Base-by-base conservation (phyloP, 2,329 filamentous ascomycete genomes). In the Lasiodiplodia theobromae region DNA sequence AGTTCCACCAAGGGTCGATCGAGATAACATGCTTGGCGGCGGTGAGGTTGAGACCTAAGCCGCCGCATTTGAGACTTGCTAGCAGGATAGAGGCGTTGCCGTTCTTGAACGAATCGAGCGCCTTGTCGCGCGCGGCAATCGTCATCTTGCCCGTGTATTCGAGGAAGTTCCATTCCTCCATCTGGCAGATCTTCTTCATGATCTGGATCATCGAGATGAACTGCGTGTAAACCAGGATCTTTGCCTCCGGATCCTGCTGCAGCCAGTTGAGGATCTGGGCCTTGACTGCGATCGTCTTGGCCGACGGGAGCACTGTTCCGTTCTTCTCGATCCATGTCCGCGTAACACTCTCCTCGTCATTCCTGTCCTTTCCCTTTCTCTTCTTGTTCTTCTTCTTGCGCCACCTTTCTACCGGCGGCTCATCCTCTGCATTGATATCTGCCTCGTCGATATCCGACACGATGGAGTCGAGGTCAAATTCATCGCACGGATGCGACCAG, bases 181-280 rank as follows among this genome's bases (percentile, higher is more conserved):
- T 73, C 0, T 78, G 37, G 73, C 86, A 89, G 49, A 90, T 79
- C 1, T 78, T 80, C 0, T 71, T 75, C 2, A 90, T 72, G 21
- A 90, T 85, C 0, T 79, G 73, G 6, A 87, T 81, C 72, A 89
- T 84, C 2, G 82, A 77, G 2, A 86, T 75, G 69, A 88, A 91
- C 71, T 90, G 87, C 0, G 85, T 87, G 71, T 89, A 91, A 56
- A 90, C 77, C 68, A 86, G 86, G 56, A 89, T 83, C 75, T 91
- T 90, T 51, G 82, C 82, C 0, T 79, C 64, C 0, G 80, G 79
- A 4, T 84, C 82, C 14, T 85, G 79, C 1, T 77, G 68, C 1
- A 79, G 56, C 83, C 82, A 85, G 31, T 82, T 80, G 37, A 84
- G 69, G 14, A 85, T 75, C 67, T 83, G 81, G 0, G 80, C 77